Conservation (phyloP, 2,329 filamentous ascomycete species). For the Aureobasidium namibiae region DNA sequence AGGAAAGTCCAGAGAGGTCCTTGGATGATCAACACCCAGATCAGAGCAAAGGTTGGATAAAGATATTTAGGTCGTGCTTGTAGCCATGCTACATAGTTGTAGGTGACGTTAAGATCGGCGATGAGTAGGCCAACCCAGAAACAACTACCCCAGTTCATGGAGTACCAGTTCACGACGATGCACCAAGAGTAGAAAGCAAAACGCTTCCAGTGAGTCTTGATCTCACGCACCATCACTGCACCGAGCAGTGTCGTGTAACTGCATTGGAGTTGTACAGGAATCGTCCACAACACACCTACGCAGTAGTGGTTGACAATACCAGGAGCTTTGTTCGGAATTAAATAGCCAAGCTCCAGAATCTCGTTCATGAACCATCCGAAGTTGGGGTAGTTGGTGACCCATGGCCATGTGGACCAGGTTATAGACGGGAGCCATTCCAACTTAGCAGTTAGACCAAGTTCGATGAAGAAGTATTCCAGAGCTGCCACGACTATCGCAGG, state of each 20-base stretch:
- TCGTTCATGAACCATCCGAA: slow-evolving; percentile 38
- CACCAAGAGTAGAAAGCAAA: slow-evolving; percentile 37
- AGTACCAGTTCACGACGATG: slow-evolving; percentile 40
- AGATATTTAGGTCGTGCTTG: slow-evolving; percentile 27
- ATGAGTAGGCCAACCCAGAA: slow-evolving; percentile 40
- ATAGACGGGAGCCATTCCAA: slow-evolving; percentile 39
- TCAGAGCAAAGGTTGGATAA: slow-evolving; percentile 30
- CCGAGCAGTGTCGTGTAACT: slow-evolving; percentile 37
- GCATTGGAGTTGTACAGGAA: slow-evolving; percentile 41
- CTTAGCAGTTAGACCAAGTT: slow-evolving; percentile 35
- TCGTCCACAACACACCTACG: slow-evolving; percentile 43
- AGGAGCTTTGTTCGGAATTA: slow-evolving; percentile 40
- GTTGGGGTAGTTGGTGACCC: slow-evolving; percentile 32
- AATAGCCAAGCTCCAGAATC: slow-evolving; percentile 37
- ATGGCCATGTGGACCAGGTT: slow-evolving; percentile 42
- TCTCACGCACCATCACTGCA: slow-evolving; percentile 36
- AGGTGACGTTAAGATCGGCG: slow-evolving; percentile 40
- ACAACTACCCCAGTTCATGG: slow-evolving; percentile 37
- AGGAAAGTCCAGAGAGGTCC: slow-evolving; percentile 30
- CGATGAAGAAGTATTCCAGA: slow-evolving; percentile 41
- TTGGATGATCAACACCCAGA: slow-evolving; percentile 10
- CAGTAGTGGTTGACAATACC: slow-evolving; percentile 42
- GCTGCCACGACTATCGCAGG: slow-evolving; percentile 36
- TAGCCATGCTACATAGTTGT: slow-evolving; percentile 34
- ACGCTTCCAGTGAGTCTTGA: slow-evolving; percentile 40